These are phyloP conservation scores for Pythium inflatum DNA, from an alignment of 352 stramenopile genomes.

Conservation along the genomic window DNA sequence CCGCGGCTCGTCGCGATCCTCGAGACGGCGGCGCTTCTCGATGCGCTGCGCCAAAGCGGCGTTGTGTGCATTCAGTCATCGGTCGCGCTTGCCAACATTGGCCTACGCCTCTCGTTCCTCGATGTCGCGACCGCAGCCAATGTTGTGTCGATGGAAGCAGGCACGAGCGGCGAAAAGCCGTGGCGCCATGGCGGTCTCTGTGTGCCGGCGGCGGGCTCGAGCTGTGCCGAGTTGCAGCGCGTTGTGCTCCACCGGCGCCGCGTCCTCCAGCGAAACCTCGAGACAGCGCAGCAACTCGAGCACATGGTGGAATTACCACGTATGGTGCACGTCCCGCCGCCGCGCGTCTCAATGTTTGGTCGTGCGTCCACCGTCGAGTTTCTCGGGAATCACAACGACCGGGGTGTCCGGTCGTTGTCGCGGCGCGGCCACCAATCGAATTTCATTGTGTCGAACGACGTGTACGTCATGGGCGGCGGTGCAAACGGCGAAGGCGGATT, in stretches of 20 bases:
- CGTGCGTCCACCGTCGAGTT: slow-evolving; percentile 21
- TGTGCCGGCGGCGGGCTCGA: neutral
- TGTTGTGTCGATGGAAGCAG: slow-evolving; percentile 3
- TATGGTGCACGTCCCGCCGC: slow-evolving; percentile 28
- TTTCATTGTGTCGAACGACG: slow-evolving; percentile 20
- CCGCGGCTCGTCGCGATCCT: slow-evolving; percentile 63
- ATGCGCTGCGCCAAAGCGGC: slow-evolving; percentile 45
- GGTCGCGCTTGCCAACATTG: slow-evolving; percentile 61
- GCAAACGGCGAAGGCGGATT: slow-evolving; percentile 24
- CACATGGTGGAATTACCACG: no score
- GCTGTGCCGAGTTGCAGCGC: slow-evolving; percentile 12
- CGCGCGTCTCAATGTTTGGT: slow-evolving; percentile 69
- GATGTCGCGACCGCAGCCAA: slow-evolving; percentile 19
- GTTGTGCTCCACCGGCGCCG: slow-evolving; percentile 19
- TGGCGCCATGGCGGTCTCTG: slow-evolving; percentile 6
- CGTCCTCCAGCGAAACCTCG: slow-evolving; percentile 19
- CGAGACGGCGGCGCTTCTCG: slow-evolving; percentile 35
- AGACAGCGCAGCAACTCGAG: slow-evolving; percentile 14
- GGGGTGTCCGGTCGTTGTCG: no score
- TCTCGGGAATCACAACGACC: no score
- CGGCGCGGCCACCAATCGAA: slow-evolving; percentile 1
- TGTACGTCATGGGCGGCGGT: slow-evolving; percentile 29
- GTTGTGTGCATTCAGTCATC: slow-evolving; percentile 61
- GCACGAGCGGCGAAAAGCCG: neutral
- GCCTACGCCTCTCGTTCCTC: slow-evolving; percentile 53